These are phyloP conservation scores for Trypanosoma cruzi DNA, from an alignment of 208 protist species.

Conservation along the genomic window DNA sequence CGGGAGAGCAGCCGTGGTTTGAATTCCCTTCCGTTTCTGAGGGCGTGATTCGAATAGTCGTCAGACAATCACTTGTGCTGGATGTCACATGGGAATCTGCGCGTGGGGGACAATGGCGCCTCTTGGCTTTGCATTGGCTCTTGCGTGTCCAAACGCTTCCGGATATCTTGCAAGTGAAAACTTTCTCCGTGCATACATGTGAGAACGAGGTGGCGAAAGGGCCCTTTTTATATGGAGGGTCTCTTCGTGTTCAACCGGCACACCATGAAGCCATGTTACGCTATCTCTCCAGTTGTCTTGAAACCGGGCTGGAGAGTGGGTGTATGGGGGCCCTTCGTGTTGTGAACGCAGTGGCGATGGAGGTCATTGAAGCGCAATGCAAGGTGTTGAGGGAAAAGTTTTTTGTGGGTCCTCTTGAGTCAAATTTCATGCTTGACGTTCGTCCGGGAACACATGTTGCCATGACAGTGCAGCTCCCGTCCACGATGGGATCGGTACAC, in stretches of 20 bases:
- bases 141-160: constrained; percentile 17
- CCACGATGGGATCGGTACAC: not conserved
- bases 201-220: not conserved
- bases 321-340: constrained; percentile 55
- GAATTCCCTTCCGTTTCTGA: constrained; percentile 28
- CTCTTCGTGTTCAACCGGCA: constrained; percentile 30
- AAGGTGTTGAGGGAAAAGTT: constrained; percentile 35
- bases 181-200: not conserved
- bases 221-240: not conserved
- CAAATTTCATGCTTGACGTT: constrained; percentile 48
- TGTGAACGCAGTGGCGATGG: constrained; percentile 61
- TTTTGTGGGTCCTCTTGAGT: constrained; percentile 50
- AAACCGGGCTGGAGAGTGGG: constrained; percentile 60
- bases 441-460: constrained; percentile 64
- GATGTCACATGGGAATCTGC: constrained; percentile 69
- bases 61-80: constrained; percentile 56
- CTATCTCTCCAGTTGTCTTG: constrained; percentile 50
- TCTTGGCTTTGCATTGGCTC: constrained; percentile 63
- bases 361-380: constrained; percentile 58
- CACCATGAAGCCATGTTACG: constrained; percentile 46
- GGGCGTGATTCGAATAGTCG: constrained; percentile 54
- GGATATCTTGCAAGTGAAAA: constrained; percentile 9
- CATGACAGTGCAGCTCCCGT: constrained; percentile 23
- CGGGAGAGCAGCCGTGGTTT: constrained; percentile 27
- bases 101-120: constrained; percentile 32